Evolutionary conservation across 148 eudicot genomes (phyloP).

Genomic region (Vaccinium vitisidaea): DNA sequence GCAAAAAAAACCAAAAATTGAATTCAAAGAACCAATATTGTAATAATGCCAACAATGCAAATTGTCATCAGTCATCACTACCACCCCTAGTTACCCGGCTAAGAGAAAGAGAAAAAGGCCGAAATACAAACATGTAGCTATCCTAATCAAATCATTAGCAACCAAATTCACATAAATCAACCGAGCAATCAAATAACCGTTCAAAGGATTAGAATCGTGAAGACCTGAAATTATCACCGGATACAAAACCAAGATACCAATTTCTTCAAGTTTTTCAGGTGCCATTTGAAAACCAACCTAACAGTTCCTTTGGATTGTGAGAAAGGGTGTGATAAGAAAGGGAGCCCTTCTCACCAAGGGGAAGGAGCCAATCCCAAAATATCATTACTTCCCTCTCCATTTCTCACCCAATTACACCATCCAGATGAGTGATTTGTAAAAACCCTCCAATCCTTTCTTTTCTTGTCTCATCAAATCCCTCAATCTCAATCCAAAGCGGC

Average conservation of each 20-base stretch:
- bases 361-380: background rate
- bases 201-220: background rate
- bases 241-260: background rate
- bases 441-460: background rate
- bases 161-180: background rate
- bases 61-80: background rate
- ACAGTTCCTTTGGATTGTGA: background rate
- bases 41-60: conserved; percentile 3
- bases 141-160: background rate
- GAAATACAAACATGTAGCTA: background rate
- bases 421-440: background rate
- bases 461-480: background rate
- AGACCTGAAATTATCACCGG: background rate
- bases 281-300: background rate
- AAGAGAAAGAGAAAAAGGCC: conserved; percentile 9
- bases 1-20: background rate
- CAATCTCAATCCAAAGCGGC: background rate
- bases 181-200: background rate
- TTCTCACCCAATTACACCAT: background rate
- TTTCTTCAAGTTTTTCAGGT: background rate
- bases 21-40: background rate
- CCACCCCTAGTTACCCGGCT: background rate
- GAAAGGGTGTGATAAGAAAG: background rate
- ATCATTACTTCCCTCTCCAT: background rate
- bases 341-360: background rate